phyloP scores from a whole-genome alignment of 306 rosid genomes.

The Lathyrus oleraceus region DNA sequence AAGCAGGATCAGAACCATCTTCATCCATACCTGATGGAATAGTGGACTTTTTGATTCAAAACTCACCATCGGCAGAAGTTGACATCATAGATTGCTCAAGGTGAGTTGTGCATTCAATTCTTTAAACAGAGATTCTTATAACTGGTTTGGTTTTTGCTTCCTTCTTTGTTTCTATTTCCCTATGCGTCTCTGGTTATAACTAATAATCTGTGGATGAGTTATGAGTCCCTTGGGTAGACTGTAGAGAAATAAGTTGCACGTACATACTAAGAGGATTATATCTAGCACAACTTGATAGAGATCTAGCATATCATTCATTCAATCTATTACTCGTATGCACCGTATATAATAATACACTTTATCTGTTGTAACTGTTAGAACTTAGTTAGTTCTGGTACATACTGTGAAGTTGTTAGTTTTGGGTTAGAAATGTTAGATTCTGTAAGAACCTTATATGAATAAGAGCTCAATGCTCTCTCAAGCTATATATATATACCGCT shows the following conservation, averaged over 20 bases:
- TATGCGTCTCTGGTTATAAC: background rate
- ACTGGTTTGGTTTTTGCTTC: constrained; percentile 14
- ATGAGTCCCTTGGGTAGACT: background rate
- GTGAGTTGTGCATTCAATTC: constrained; percentile 19
- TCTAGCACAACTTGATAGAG: background rate
- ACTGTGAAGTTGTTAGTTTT: background rate
- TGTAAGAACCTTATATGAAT: background rate
- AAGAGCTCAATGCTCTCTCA: background rate
- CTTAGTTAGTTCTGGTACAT: background rate
- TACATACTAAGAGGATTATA: background rate
- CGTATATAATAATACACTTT: background rate
- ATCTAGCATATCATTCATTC: background rate
- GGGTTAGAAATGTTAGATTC: background rate
- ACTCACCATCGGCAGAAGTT: constrained; percentile 38
- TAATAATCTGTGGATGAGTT: background rate
- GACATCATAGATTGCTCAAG: constrained; percentile 18
- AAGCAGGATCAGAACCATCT: background rate
- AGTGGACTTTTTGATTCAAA: constrained; percentile 37
- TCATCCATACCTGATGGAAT: constrained; percentile 29
- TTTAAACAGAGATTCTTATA: background rate
- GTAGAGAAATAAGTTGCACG: background rate
- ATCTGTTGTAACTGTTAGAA: background rate
- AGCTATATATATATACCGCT: too few relatives aligned
- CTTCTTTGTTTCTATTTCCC: background rate
- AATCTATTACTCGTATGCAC: background rate